Evolutionary conservation across 805 yeast genomes (phyloP), one percentile per base, ranked within the genome.

Genomic region (Henningerozyma blattae): DNA sequence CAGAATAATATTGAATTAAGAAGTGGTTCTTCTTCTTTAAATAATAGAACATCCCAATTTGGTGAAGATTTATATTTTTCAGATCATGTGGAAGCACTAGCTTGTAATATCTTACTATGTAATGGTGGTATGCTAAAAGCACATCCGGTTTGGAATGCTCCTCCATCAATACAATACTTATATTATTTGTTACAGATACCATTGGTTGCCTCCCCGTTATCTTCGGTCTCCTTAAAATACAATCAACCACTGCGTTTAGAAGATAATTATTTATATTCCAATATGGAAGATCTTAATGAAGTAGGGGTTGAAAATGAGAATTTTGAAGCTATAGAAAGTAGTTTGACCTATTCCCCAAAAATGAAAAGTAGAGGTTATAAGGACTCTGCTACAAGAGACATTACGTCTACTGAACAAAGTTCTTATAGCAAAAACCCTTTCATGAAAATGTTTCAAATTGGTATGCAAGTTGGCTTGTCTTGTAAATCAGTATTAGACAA

Each of bases 141-240:
- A 15, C 56, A 54, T 26, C 47, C 55, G 3, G 29, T 54, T 27
- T 52, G 54, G 53, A 33, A 43, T 30, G 35, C 44, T 4, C 37
- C 45, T 0, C 42, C 51, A 6, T 34, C 47, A 5, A n/a, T 39
- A 9, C 36, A 41, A 14, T 54, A 54, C 34, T 13, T 50, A 19
- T 53, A 39, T 32, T 54, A 47, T 34, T 33, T 54, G 10, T 43
- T 54, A 22, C 58, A 54, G 33, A 48, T 54, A 8, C 54, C 58
- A 4, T 36, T 50, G 5, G 35, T 50, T 24, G 45, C 47, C 4
- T 42, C 56, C 2, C 59, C 59, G 3, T 34, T 54, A 22, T 52
- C 58, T 3, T 51, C 59, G 3, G 59, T 48, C 4, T 43, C 52
- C 5, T 18, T 19, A 10, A 22, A 33, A 12, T 24, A 36, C 3